A percentile compares a stretch with the other conserved stretches of the same genome.
These are phyloP conservation scores for Curvularia sp. DNA, from an alignment of 2,329 filamentous ascomycete genomes.

Conservation along the genomic window DNA sequence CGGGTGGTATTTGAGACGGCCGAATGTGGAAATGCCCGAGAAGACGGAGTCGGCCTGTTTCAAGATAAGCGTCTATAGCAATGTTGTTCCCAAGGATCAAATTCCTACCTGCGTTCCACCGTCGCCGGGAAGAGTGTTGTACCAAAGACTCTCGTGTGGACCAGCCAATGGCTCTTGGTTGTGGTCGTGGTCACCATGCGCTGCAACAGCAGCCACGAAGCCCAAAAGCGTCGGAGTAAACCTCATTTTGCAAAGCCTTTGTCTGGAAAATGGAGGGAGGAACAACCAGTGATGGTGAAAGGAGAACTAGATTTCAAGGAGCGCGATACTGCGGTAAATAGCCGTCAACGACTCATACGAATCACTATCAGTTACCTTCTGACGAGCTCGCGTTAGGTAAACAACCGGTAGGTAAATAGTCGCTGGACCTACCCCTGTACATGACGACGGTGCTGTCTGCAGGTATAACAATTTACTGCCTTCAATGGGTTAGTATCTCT, in stretches of 20 bases:
- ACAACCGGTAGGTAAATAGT: conserved; percentile 46
- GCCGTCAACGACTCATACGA: conserved; percentile 17
- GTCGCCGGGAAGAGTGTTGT: conserved; percentile 81
- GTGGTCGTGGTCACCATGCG: conserved; percentile 65
- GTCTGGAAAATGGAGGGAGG: conserved; percentile 6
- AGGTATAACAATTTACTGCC: conserved; percentile 26
- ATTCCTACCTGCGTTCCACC: conserved; percentile 77
- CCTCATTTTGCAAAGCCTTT: conserved; percentile 34
- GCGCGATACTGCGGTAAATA: conserved; percentile 34
- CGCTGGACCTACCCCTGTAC: conserved; percentile 38
- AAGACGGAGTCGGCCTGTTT: conserved; percentile 82
- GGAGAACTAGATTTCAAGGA: conserved; percentile 4
- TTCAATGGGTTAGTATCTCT: conserved; percentile 31
- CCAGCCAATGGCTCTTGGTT: conserved; percentile 68
- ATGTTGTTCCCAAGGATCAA: not conserved
- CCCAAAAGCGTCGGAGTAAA: conserved; percentile 33
- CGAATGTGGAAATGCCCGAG: conserved; percentile 86
- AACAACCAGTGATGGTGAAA: conserved; percentile 6
- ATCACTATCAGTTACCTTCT: conserved; percentile 37
- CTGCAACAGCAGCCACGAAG: conserved; percentile 60
- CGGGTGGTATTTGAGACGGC: conserved; percentile 76
- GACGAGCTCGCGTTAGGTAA: conserved; percentile 47
- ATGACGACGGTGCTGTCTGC: conserved; percentile 31
- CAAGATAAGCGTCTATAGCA: conserved; percentile 23
- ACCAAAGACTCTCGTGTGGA: conserved; percentile 79